Base-by-base conservation (phyloP, 257 asterid species). In the Nicotiana obtusifolia region DNA sequence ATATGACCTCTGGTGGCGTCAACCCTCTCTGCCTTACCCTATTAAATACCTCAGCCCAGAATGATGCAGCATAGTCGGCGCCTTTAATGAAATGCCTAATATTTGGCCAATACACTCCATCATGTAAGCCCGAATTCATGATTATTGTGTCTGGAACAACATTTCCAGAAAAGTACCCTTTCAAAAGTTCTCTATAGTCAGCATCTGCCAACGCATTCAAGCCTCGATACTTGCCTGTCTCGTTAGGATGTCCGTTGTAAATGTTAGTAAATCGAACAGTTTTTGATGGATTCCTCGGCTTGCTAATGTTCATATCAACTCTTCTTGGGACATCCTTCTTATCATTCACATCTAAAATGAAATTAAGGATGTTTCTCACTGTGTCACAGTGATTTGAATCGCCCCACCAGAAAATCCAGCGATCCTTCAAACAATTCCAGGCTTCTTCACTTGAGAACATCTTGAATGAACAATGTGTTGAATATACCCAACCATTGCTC, bases 321-420 rank as follows among this genome's bases (percentile, higher is more conserved):
- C 89, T 78, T 81, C 98, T 89, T 0, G 95, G 97, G 26, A 96
- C 92, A 10, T 31, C 57, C 7, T n/a, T 64, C 22, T 91, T 75
- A 28, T 86, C 91, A 31, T 35, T 86, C n/a, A 91, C 84, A 41
- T 84, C 93, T 82, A 96, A 66, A 44, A 94, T 69, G 83, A 96
- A 94, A 82, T 91, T 84, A 10, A 96, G 90, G 10, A 94, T 84
- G 89, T 96, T 93, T 1, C 98, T 88, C 2, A 96, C 82, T 0
- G 98, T 93, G 56, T 96, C 99, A 82, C 98, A 94, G 66, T 96
- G 98, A 81, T 96, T 96, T 0, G 98, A 96, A 78, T 96, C 98
- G 0, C 98, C 99, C 98, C 98, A 96, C 99, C 98, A 94, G 82
- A 96, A 96, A 57, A 96, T 90, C 98, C 98, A 96, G 5, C 97